Evolutionary conservation across 805 yeast genomes (phyloP).

Genomic region (Barnettozyma pratensis): DNA sequence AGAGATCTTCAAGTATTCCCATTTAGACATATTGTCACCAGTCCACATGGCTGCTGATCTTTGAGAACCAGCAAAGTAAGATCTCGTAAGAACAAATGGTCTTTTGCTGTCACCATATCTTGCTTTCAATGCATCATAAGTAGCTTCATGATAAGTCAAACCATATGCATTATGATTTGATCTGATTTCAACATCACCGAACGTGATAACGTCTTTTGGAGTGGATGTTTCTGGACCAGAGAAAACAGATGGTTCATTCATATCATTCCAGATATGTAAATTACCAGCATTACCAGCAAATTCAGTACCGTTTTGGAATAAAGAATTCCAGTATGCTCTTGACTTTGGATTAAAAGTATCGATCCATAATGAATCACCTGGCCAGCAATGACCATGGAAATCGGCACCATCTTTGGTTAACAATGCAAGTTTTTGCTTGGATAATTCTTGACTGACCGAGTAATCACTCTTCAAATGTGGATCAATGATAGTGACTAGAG

Average conservation of each 20-base stretch:
- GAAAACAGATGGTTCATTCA: constrained; percentile 96
- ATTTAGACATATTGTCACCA: constrained; percentile 90
- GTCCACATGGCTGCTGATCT: constrained; percentile 94
- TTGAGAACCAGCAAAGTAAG: constrained; percentile 90
- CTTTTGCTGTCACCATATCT: constrained; percentile 48
- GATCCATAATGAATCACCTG: constrained; percentile 93
- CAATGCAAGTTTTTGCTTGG: constrained; percentile 40
- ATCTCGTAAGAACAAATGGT: constrained; percentile 84
- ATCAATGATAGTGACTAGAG: constrained; percentile 80
- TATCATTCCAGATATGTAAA: constrained; percentile 90
- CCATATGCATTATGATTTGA: constrained; percentile 89
- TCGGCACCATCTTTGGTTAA: constrained; percentile 40
- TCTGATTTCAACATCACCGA: constrained; percentile 83
- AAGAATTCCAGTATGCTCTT: constrained; percentile 52
- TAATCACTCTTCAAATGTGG: constrained; percentile 84
- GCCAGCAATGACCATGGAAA: constrained; percentile 94
- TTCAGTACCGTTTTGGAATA: constrained; percentile 42
- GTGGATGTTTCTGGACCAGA: constrained; percentile 92
- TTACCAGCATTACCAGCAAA: constrained; percentile 53
- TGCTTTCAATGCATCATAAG: constrained; percentile 56
- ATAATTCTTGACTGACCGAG: constrained; percentile 51
- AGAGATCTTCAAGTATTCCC: constrained; percentile 80
- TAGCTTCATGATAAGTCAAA: constrained; percentile 71
- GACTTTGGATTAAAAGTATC: constrained; percentile 72
- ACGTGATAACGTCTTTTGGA: constrained; percentile 75